These are phyloP conservation scores for Paramyrothecium roridum DNA, from an alignment of 2,329 filamentous ascomycete genomes.

Conservation along the genomic window DNA sequence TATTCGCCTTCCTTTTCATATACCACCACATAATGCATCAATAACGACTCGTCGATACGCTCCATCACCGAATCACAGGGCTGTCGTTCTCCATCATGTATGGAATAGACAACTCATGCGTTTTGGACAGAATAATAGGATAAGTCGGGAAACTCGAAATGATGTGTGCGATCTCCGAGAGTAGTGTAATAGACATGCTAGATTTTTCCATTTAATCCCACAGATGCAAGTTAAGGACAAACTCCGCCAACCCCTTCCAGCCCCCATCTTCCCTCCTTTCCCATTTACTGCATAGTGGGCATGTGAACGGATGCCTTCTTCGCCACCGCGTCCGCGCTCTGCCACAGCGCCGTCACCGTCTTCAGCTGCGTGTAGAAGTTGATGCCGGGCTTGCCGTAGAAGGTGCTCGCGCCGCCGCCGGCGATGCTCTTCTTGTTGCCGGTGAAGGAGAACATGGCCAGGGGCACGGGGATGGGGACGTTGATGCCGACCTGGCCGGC, in stretches of 20 bases:
- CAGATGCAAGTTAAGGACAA: too few relatives aligned
- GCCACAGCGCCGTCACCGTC: constrained; percentile 94
- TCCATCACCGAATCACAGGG: too few relatives aligned
- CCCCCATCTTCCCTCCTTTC: neutral
- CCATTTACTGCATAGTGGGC: constrained; percentile 53
- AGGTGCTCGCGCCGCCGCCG: constrained; percentile 87
- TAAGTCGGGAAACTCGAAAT: too few relatives aligned
- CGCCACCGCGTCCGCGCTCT: constrained; percentile 76
- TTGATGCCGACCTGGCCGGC: constrained; percentile 86
- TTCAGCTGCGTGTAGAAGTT: constrained; percentile 97
- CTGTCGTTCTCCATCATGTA: too few relatives aligned
- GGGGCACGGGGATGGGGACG: constrained; percentile 70
- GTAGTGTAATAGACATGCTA: too few relatives aligned
- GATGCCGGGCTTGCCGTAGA: constrained; percentile 90
- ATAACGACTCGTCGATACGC: too few relatives aligned
- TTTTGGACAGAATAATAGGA: too few relatives aligned
- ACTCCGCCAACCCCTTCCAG: neutral
- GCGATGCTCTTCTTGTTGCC: constrained; percentile 88
- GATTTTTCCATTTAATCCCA: too few relatives aligned
- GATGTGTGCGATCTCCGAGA: too few relatives aligned
- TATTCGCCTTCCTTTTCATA: too few relatives aligned
- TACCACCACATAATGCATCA: too few relatives aligned
- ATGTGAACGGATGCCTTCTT: constrained; percentile 86
- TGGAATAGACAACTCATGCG: too few relatives aligned
- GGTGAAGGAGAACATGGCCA: constrained; percentile 71